These are phyloP conservation scores for Stagonosporopsis rhizophila DNA, from an alignment of 2,329 filamentous ascomycete genomes.

Conservation along the genomic window DNA sequence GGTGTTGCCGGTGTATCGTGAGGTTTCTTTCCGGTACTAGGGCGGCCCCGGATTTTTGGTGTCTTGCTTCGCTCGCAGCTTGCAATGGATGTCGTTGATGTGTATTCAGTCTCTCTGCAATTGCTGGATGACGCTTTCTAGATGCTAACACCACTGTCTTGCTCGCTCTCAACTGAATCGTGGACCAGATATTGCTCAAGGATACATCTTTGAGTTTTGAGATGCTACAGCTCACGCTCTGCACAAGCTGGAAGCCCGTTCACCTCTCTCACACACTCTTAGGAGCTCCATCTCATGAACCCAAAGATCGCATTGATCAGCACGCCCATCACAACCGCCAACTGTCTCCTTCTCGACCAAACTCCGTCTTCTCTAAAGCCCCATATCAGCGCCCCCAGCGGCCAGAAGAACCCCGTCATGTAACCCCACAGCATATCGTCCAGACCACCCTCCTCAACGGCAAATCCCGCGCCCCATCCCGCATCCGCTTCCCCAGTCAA, in stretches of 20 bases:
- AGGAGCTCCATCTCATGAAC: conserved; percentile 46
- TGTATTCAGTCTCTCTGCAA: background rate
- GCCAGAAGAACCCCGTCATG: conserved; percentile 94
- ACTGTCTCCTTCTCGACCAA: conserved; percentile 81
- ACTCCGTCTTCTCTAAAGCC: conserved; percentile 85
- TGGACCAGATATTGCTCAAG: background rate
- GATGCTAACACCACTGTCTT: background rate
- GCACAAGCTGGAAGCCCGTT: background rate
- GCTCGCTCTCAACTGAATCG: background rate
- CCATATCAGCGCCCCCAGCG: conserved; percentile 85
- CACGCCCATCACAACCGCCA: conserved; percentile 86
- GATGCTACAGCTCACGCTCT: background rate
- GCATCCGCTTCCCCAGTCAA: conserved; percentile 46
- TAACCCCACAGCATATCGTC: conserved; percentile 90
- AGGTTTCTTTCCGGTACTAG: conserved; percentile 16
- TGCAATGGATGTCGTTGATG: background rate
- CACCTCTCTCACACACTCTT: background rate
- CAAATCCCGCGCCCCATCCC: conserved; percentile 60
- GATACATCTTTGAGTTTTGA: background rate
- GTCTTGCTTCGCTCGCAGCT: conserved; percentile 4
- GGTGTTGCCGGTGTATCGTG: conserved; percentile 4
- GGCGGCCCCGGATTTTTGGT: conserved; percentile 11
- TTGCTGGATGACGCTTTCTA: background rate
- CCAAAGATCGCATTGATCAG: conserved; percentile 80
- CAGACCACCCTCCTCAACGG: conserved; percentile 67